A percentile compares a stretch with the other conserved stretches of the same genome.
Conservation (phyloP, 1,284 basidiomycete species). For the Pseudozyma flocculosa region DNA sequence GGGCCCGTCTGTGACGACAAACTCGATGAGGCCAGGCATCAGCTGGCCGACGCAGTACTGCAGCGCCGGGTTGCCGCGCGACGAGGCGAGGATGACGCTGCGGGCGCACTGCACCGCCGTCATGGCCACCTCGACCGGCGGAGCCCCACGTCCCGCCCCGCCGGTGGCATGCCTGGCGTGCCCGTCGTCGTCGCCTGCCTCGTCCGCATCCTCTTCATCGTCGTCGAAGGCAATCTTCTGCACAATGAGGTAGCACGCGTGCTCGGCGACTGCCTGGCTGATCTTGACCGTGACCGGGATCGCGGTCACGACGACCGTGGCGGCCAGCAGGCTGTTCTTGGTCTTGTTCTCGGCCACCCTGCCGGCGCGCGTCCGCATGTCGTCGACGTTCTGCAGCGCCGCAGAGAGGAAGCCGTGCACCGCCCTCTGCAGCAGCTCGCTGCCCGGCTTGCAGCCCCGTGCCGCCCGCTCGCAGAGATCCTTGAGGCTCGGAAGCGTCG, state of each 20-base stretch:
- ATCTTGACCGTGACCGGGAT: slow-evolving; percentile 71
- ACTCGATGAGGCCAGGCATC: slow-evolving; percentile 76
- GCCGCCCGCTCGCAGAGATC: slow-evolving; percentile 43
- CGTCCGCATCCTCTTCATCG: slow-evolving; percentile 60
- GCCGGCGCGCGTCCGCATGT: slow-evolving; percentile 71
- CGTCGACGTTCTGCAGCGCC: slow-evolving; percentile 82
- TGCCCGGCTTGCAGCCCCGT: slow-evolving; percentile 42
- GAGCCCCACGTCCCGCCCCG: not conserved
- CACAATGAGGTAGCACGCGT: slow-evolving; percentile 78
- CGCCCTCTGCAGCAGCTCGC: slow-evolving; percentile 61
- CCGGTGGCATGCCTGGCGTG: not conserved
- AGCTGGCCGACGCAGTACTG: slow-evolving; percentile 73
- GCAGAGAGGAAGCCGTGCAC: slow-evolving; percentile 83
- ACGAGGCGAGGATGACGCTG: slow-evolving; percentile 64
- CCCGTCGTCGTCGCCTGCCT: slow-evolving; percentile 60
- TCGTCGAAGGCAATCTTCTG: slow-evolving; percentile 68
- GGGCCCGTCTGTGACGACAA: slow-evolving; percentile 65
- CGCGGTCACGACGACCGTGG: slow-evolving; percentile 80
- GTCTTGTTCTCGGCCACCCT: slow-evolving; percentile 76
- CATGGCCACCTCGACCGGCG: slow-evolving; percentile 66
- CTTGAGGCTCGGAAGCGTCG: slow-evolving; percentile 46
- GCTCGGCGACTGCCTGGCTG: slow-evolving; percentile 76
- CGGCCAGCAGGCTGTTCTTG: slow-evolving; percentile 84
- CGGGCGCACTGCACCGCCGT: slow-evolving; percentile 85
- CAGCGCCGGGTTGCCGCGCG: slow-evolving; percentile 67